Percentiles rank a stretch among this genome's conserved stretches.
These are phyloP conservation scores for Neurospora sublineolata DNA, from an alignment of 495 filamentous ascomycete genomes.

Conservation along the genomic window DNA sequence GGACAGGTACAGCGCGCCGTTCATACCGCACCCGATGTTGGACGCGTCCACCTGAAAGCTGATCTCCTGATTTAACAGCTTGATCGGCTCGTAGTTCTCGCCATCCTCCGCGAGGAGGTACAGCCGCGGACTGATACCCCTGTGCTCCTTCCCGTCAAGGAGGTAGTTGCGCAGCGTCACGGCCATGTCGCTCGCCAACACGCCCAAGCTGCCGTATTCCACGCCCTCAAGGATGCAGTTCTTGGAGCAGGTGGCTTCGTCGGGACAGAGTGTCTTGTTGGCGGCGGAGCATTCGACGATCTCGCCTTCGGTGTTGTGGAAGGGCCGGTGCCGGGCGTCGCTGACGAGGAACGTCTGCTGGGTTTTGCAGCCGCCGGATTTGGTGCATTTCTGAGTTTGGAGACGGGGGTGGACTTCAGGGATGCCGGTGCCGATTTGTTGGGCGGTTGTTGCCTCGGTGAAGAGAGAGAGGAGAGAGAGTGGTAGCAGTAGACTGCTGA, in stretches of 20 bases:
- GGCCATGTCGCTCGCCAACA: constrained; percentile 28
- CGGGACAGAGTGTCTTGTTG: constrained; percentile 36
- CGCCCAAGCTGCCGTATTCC: constrained; percentile 36
- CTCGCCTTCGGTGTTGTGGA: constrained; percentile 30
- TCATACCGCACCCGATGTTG: constrained; percentile 52
- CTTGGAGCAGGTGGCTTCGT: constrained; percentile 35
- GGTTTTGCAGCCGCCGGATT: constrained; percentile 32
- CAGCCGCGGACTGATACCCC: constrained; percentile 39
- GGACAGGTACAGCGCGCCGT: constrained; percentile 55
- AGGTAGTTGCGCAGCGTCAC: constrained; percentile 36
- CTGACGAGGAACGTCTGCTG: constrained; percentile 36
- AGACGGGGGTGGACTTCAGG: constrained; percentile 42
- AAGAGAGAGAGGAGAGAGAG: constrained; percentile 7
- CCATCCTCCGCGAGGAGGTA: constrained; percentile 47
- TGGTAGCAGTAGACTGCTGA: background rate
- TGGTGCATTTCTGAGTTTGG: constrained; percentile 38
- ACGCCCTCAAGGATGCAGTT: constrained; percentile 38
- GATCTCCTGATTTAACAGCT: constrained; percentile 48
- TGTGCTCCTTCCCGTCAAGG: constrained; percentile 16
- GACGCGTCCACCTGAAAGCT: constrained; percentile 54
- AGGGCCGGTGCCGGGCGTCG: constrained; percentile 36
- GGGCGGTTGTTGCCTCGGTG: background rate
- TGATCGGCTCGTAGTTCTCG: constrained; percentile 48
- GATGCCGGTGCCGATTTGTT: constrained; percentile 19
- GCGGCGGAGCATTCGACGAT: constrained; percentile 30